Evolutionary conservation across 352 stramenopile species (phyloP).

Genomic region (Globisporangium heterothallicum): DNA sequence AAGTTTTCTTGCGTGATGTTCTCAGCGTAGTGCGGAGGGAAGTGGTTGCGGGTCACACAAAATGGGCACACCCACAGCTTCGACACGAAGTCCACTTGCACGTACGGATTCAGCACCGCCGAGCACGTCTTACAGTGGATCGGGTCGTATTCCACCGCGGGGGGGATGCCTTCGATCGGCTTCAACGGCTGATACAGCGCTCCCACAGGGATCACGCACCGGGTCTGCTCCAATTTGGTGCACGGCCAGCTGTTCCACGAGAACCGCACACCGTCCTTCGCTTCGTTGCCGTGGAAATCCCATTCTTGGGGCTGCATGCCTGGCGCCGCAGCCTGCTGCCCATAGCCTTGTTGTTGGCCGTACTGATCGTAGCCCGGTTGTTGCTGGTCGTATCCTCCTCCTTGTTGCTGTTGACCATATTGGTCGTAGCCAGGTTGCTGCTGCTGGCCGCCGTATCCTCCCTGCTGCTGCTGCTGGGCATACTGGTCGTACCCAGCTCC

Average conservation of each 20-base stretch:
- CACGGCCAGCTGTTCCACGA: constrained; percentile 99
- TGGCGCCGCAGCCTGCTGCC: constrained; percentile 26
- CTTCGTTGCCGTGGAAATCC: constrained; percentile 82
- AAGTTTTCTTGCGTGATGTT: constrained; percentile 98
- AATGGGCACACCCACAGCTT: constrained; percentile 99
- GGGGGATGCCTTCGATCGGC: constrained; percentile 91
- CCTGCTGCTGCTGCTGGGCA: constrained; percentile 33
- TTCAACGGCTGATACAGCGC: constrained; percentile 97
- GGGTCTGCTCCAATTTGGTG: constrained; percentile 96
- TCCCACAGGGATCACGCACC: constrained; percentile 95
- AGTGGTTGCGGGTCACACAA: constrained; percentile 98
- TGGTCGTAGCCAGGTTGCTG: constrained; percentile 25
- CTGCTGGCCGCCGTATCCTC: constrained; percentile 14
- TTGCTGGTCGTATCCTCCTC: constrained; percentile 36
- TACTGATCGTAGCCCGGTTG: constrained; percentile 29
- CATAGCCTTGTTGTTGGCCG: too few relatives aligned
- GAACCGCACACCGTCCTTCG: constrained; percentile 94
- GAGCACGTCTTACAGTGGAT: constrained; percentile 97
- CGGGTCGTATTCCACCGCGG: constrained; percentile 96
- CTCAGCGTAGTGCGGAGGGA: constrained; percentile 92
- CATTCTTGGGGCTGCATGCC: constrained; percentile 79
- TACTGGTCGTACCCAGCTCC: constrained; percentile 47
- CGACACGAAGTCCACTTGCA: constrained; percentile 97
- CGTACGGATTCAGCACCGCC: constrained; percentile 98
- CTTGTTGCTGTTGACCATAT: constrained; percentile 23